These are phyloP conservation scores for Arthrinium puccinioides DNA, from an alignment of 2,329 filamentous ascomycete genomes.

Conservation along the genomic window DNA sequence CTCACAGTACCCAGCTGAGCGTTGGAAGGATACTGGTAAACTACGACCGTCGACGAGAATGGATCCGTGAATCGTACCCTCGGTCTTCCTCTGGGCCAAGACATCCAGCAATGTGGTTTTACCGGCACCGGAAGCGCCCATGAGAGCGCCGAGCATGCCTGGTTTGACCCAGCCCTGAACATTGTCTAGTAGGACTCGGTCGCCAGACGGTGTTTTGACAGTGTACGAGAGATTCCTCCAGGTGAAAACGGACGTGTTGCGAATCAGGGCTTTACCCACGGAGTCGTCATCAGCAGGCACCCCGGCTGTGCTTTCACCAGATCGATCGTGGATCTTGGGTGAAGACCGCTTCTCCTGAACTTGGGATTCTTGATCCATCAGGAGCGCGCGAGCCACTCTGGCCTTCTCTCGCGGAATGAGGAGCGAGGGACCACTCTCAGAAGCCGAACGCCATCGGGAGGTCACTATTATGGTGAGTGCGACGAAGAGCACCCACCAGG, in stretches of 20 bases:
- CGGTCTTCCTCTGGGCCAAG: constrained; percentile 49
- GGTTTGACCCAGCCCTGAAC: constrained; percentile 55
- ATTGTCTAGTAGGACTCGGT: constrained; percentile 49
- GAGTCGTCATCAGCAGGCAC: background rate
- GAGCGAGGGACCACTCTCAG: background rate
- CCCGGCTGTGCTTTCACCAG: no score
- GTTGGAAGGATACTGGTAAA: constrained; percentile 56
- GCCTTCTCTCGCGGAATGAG: constrained; percentile 40
- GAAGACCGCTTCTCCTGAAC: background rate
- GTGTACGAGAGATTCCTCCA: constrained; percentile 3
- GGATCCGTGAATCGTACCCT: constrained; percentile 3
- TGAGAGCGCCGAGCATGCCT: constrained; percentile 56
- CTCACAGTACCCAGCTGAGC: constrained; percentile 65
- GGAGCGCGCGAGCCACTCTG: constrained; percentile 31
- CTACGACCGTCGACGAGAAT: constrained; percentile 60
- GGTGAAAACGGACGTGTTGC: constrained; percentile 3
- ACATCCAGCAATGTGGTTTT: constrained; percentile 60
- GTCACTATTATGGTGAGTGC: constrained; percentile 55
- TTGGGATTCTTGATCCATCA: background rate
- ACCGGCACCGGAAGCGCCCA: constrained; percentile 59
- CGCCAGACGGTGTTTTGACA: constrained; percentile 40
- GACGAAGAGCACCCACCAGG: constrained; percentile 69
- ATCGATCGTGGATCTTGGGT: no score
- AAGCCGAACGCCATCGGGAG: constrained; percentile 39
- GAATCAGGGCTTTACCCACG: background rate